phyloP scores from a whole-genome alignment of 139 green algal genomes.

The Dunaliella primolecta region DNA sequence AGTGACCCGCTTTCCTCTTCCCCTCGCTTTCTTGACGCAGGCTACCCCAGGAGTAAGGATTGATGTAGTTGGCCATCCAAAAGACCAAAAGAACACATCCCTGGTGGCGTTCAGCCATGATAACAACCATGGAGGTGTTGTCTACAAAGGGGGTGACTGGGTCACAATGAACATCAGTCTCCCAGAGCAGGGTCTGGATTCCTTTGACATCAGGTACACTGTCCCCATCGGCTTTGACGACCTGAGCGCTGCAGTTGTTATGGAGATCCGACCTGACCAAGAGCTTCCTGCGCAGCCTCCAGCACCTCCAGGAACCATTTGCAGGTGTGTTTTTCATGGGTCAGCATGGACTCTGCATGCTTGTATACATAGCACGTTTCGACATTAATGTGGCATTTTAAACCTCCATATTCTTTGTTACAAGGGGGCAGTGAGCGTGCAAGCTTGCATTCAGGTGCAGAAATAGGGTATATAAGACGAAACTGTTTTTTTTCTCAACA shows the following conservation, averaged over 20 bases:
- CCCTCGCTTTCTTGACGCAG: neutral
- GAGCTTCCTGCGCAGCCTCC: neutral
- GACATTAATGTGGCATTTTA: too few species aligned
- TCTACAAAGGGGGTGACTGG: neutral
- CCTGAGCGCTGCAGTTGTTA: conserved; percentile 30
- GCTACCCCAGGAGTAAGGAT: conserved; percentile 20
- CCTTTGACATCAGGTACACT: conserved; percentile 32
- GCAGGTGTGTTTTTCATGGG: neutral
- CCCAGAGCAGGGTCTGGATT: conserved; percentile 19
- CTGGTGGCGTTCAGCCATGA: neutral
- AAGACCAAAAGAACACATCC: conserved; percentile 24
- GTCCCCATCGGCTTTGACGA: conserved; percentile 39
- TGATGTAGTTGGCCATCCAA: conserved; percentile 17
- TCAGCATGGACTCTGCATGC: too few species aligned
- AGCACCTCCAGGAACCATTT: neutral
- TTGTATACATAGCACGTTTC: too few species aligned
- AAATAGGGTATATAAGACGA: too few species aligned
- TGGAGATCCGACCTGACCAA: neutral
- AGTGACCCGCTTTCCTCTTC: too few species aligned
- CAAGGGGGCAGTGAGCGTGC: too few species aligned
- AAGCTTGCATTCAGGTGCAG: too few species aligned
- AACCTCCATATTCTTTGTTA: too few species aligned
- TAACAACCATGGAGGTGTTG: neutral
- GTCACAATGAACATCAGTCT: conserved; percentile 22
- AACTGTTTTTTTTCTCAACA: too few species aligned